Conservation (phyloP, 2,329 filamentous ascomycete species). For the Chaetomiaceae sp. region DNA sequence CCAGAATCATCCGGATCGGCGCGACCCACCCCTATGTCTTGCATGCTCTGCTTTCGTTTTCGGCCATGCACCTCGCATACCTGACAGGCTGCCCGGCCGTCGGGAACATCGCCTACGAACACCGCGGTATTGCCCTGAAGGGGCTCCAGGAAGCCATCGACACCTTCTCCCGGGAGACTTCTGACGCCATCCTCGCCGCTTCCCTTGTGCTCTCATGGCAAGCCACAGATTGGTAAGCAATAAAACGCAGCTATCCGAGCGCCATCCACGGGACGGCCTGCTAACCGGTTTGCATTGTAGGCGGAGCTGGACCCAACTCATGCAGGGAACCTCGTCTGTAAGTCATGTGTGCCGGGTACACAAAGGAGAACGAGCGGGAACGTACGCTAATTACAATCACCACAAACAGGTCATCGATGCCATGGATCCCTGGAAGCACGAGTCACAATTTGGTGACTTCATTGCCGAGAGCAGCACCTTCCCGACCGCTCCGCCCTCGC, state of each 20-base stretch:
- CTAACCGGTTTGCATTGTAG: constrained; percentile 46
- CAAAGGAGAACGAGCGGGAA: constrained; percentile 3
- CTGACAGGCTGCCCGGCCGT: constrained; percentile 81
- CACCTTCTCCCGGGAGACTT: constrained; percentile 77
- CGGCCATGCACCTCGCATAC: constrained; percentile 91
- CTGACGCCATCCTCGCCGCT: constrained; percentile 85
- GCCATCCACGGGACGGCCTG: constrained; percentile 25
- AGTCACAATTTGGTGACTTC: constrained; percentile 80
- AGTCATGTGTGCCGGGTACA: constrained; percentile 34
- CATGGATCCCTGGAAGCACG: constrained; percentile 88
- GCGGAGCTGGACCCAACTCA: constrained; percentile 87
- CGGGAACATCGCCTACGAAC: constrained; percentile 82
- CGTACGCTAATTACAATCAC: constrained; percentile 14
- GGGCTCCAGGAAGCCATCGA: constrained; percentile 85
- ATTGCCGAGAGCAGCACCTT: constrained; percentile 75
- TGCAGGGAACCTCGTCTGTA: constrained; percentile 86
- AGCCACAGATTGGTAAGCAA: constrained; percentile 83
- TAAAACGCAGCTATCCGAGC: constrained; percentile 31
- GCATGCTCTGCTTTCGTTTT: constrained; percentile 87
- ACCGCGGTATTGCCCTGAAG: constrained; percentile 78
- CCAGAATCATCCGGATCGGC: constrained; percentile 75
- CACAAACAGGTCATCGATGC: constrained; percentile 68
- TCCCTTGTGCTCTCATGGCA: constrained; percentile 95
- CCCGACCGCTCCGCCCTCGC: constrained; percentile 60
- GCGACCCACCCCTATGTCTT: constrained; percentile 83